These are phyloP conservation scores for Cutaneotrichosporon curvatum DNA, from an alignment of 1,284 basidiomycete species.

Conservation along the genomic window DNA sequence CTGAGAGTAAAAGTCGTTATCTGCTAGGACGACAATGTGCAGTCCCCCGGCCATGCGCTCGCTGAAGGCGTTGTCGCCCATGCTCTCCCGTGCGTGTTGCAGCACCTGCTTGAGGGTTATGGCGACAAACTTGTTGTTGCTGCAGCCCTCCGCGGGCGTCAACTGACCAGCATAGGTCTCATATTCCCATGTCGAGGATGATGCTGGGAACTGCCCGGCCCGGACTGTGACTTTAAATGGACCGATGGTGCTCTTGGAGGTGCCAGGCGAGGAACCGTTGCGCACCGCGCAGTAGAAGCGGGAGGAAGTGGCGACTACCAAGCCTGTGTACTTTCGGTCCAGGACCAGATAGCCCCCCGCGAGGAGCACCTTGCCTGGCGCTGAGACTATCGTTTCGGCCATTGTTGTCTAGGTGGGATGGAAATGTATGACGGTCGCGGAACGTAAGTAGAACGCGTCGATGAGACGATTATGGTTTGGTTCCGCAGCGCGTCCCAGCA, in stretches of 20 bases:
- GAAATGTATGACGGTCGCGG: background rate
- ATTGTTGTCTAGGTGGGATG: background rate
- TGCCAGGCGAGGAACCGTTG: conserved; percentile 44
- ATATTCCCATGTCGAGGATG: conserved; percentile 65
- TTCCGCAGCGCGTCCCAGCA: background rate
- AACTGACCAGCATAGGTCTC: conserved; percentile 17
- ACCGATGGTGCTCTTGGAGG: too few species aligned
- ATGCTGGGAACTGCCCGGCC: conserved; percentile 82
- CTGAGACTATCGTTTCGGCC: conserved; percentile 57
- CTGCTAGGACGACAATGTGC: conserved; percentile 75
- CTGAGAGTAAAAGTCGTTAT: conserved; percentile 98
- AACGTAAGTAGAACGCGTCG: background rate
- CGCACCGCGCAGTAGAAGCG: conserved; percentile 72
- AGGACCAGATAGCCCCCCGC: conserved; percentile 93
- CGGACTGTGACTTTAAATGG: conserved; percentile 56
- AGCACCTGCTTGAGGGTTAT: conserved; percentile 74
- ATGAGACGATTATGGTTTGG: background rate
- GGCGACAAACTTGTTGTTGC: conserved; percentile 83
- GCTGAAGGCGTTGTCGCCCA: conserved; percentile 47
- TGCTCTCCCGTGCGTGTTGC: conserved; percentile 57
- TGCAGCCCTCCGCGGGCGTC: conserved; percentile 9
- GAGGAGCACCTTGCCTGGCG: conserved; percentile 90
- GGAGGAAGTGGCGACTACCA: conserved; percentile 83
- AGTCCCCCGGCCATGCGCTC: conserved; percentile 39
- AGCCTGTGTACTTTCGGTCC: conserved; percentile 70